A percentile compares a stretch with the other conserved stretches of the same genome.
Evolutionary conservation across 1,139 yeast species (phyloP).

Genomic region (Taphrina wiesneri): DNA sequence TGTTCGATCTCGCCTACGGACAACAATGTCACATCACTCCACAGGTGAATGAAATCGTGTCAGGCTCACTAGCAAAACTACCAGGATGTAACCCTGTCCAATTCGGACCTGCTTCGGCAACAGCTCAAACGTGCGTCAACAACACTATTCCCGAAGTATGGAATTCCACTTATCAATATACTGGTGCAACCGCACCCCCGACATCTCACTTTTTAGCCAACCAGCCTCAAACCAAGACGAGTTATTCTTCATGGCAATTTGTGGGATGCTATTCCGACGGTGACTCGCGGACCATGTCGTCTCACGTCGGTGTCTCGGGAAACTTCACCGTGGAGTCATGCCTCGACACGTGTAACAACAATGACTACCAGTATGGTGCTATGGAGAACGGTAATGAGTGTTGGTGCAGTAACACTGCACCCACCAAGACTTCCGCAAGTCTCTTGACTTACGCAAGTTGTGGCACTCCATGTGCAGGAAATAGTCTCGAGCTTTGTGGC

Average conservation of each 20-base stretch:
- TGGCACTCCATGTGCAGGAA: constrained; percentile 32
- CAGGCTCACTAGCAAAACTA: constrained; percentile 22
- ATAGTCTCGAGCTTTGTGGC: constrained; percentile 26
- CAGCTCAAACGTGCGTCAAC: constrained; percentile 13
- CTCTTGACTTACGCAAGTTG: constrained; percentile 16
- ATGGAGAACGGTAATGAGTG: constrained; percentile 34
- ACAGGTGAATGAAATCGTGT: constrained; percentile 25
- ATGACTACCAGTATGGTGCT: constrained; percentile 32
- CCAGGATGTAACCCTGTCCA: constrained; percentile 35
- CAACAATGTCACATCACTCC: constrained; percentile 28
- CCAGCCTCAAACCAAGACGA: constrained; percentile 12
- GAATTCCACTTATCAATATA: constrained; percentile 20
- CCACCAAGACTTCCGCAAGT: background rate
- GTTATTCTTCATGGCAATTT: constrained; percentile 19
- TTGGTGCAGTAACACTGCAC: constrained; percentile 28
- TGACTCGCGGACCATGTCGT: constrained; percentile 1
- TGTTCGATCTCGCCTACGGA: constrained; percentile 20
- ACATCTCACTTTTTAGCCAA: constrained; percentile 15
- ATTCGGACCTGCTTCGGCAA: constrained; percentile 21
- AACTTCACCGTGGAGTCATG: constrained; percentile 28
- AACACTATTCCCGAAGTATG: constrained; percentile 13
- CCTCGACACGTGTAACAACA: constrained; percentile 18
- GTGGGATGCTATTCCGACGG: constrained; percentile 33
- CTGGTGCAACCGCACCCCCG: constrained; percentile 26
- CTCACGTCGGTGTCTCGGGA: constrained; percentile 10